Evolutionary conservation across 2,329 filamentous ascomycete genomes (phyloP).

Genomic region (Aspergillus aculeatinus): DNA sequence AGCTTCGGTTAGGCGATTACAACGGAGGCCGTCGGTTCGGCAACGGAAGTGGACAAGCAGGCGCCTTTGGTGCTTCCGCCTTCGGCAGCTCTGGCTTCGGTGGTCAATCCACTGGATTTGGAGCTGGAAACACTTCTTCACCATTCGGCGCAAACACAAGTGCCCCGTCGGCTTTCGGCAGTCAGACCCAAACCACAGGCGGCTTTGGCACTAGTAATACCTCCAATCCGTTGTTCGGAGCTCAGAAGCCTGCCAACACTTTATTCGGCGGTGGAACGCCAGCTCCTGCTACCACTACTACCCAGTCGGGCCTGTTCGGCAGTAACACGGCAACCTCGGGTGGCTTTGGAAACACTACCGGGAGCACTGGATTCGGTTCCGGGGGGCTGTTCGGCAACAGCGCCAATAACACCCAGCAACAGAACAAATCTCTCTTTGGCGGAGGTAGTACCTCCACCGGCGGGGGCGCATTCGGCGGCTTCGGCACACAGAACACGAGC

Average conservation of each 20-base stretch:
- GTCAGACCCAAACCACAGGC: constrained; percentile 38
- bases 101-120: constrained; percentile 44
- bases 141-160: constrained; percentile 41
- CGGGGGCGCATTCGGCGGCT: constrained; percentile 35
- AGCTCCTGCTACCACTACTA: constrained; percentile 27
- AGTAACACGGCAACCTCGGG: constrained; percentile 37
- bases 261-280: constrained; percentile 35
- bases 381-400: constrained; percentile 44
- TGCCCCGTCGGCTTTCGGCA: constrained; percentile 45
- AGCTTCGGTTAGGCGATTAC: constrained; percentile 82
- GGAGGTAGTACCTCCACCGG: constrained; percentile 28
- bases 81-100: constrained; percentile 52
- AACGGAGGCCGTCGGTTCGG: constrained; percentile 80
- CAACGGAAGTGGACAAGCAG: constrained; percentile 74
- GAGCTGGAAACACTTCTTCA: constrained; percentile 38
- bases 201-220: constrained; percentile 37
- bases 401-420: constrained; percentile 21
- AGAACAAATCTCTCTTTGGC: constrained; percentile 40
- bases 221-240: constrained; percentile 45
- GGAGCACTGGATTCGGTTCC: constrained; percentile 30
- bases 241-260: constrained; percentile 42
- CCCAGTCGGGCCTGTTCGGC: constrained; percentile 43
- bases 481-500: constrained; percentile 40
- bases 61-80: constrained; percentile 73
- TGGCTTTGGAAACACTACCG: constrained; percentile 30